Evolutionary conservation across 192 early-diverging fungal genomes (phyloP), one percentile per base, ranked within the genome.

Genomic region (Coemansia sp.): DNA sequence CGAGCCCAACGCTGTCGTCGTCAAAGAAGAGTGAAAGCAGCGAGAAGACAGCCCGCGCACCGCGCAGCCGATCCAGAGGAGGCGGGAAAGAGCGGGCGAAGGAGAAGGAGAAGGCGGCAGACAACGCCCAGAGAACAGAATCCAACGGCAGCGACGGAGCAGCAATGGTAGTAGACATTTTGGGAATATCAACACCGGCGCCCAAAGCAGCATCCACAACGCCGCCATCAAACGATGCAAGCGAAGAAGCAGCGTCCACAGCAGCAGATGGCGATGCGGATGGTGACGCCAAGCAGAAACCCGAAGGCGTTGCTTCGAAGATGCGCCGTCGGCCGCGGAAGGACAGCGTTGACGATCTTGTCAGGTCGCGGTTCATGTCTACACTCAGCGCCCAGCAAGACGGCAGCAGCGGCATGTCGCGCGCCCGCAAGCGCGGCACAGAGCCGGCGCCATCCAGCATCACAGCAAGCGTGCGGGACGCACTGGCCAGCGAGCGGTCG

Each of bases 271-370:
- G n/a, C 32, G 52, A 55, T 9, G 26, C 5, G 9, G 26, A 18
- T n/a, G 16, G 32, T 37, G 54, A 40, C 16, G 16, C 37, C n/a
- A 58, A 58, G 16, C 41, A 45, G 10, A 36, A 48, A 22, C 42
- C 43, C 1, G 51, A 49, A 12, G 9, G 15, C 4, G 43, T 22
- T 8, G 13, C 54, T 18, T 10, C 68, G 60, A 66, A 59, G 63
- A 5, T 32, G 21, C 67, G 71, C 8, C 74, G 74, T 41, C 65
- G 72, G 18, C 47, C 69, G 19, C 71, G 76, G 7, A 83, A 83
- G 32, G 80, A 78, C 59, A 83, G 80, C 43, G 73, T 83, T 16
- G 80, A 83, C 41, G 80, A 83, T 39, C 62, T 83, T 37, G 76
- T 83, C 12, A 68, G 80, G n/a, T 72, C 80, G 11, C 68, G 76